Conservation (phyloP, 768 basidiomycete genomes). For the Amanita molliuscula region DNA sequence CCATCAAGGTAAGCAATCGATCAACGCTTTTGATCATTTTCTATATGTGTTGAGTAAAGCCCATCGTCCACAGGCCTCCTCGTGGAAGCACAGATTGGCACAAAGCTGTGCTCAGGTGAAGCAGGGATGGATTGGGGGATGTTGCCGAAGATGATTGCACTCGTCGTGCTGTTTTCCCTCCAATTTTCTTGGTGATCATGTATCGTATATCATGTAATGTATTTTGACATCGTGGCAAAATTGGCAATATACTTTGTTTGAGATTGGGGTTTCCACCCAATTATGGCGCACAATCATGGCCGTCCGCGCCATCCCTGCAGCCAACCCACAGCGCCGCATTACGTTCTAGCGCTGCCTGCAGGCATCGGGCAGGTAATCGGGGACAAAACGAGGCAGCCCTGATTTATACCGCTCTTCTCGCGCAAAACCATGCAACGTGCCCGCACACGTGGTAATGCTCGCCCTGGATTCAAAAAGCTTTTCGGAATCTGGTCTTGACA, state of each 20-base stretch:
- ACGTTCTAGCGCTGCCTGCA: slow-evolving; percentile 8
- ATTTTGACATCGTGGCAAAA: neutral
- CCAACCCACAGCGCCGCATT: neutral
- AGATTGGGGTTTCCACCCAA: no score
- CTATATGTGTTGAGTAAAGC: neutral
- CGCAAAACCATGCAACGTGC: slow-evolving; percentile 11
- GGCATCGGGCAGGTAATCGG: slow-evolving; percentile 6
- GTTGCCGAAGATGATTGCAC: neutral
- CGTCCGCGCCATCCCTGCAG: neutral
- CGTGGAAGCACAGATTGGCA: neutral
- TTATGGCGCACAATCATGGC: no score
- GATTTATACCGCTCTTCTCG: neutral
- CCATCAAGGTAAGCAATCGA: neutral
- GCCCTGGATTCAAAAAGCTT: slow-evolving; percentile 22
- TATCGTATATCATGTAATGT: no score
- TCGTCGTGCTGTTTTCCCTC: neutral
- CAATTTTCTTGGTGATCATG: neutral
- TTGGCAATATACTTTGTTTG: no score
- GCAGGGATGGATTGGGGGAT: neutral
- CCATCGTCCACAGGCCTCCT: neutral
- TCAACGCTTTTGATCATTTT: neutral
- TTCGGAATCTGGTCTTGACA: slow-evolving; percentile 17
- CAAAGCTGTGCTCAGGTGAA: neutral
- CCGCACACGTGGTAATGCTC: slow-evolving; percentile 20
- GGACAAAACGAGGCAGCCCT: slow-evolving; percentile 11